Percentiles rank a stretch among this genome's conserved stretches.
These are phyloP conservation scores for Penicillium nucicola DNA, from an alignment of 495 filamentous ascomycete species.

Conservation along the genomic window DNA sequence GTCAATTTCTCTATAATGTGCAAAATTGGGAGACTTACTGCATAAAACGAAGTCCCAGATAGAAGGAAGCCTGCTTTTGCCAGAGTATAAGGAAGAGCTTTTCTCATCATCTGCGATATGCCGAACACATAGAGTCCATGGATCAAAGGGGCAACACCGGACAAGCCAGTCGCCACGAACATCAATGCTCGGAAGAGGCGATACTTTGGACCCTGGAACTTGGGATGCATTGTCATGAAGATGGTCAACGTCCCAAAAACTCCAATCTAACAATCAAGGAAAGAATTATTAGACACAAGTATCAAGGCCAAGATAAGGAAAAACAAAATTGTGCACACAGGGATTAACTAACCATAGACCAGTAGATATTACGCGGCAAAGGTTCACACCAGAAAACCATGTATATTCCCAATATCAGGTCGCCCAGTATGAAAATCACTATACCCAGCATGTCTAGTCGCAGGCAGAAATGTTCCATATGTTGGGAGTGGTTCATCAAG, in stretches of 20 bases:
- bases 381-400: slow-evolving; percentile 27
- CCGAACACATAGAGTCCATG: slow-evolving; percentile 45
- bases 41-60: slow-evolving; percentile 39
- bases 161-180: slow-evolving; percentile 47
- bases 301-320: neutral
- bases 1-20: slow-evolving; percentile 12
- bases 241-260: slow-evolving; percentile 29
- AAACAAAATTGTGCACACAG: slow-evolving; percentile 10
- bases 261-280: slow-evolving; percentile 16
- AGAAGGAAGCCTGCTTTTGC: slow-evolving; percentile 32
- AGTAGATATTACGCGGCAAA: slow-evolving; percentile 16
- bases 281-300: slow-evolving; percentile 7
- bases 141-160: slow-evolving; percentile 43
- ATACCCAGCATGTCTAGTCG: slow-evolving; percentile 27
- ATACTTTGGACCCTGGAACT: slow-evolving; percentile 41
- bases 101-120: slow-evolving; percentile 37
- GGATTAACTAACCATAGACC: slow-evolving; percentile 23
- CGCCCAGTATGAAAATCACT: slow-evolving; percentile 17
- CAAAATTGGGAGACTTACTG: slow-evolving; percentile 30
- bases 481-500: slow-evolving; percentile 27
- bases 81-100: slow-evolving; percentile 29
- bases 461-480: slow-evolving; percentile 23
- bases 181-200: slow-evolving; percentile 39
- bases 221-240: slow-evolving; percentile 35
- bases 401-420: slow-evolving; percentile 29